A percentile compares a stretch with the other conserved stretches of the same genome.
Conservation (phyloP, 495 filamentous ascomycete genomes). For the Amphirosellinia nigrospora region DNA sequence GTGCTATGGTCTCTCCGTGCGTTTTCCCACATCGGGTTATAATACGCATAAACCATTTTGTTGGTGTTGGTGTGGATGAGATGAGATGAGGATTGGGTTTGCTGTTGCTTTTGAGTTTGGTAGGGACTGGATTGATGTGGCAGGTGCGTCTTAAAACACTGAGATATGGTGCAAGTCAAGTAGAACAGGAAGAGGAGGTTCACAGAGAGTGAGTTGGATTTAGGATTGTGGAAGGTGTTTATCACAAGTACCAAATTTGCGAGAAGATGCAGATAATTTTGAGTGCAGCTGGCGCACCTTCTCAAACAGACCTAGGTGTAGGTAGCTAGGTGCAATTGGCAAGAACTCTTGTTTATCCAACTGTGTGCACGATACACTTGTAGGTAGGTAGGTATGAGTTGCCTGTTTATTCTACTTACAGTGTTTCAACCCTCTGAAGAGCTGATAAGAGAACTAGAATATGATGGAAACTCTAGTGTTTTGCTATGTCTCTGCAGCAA, state of each 20-base stretch:
- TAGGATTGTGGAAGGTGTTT: neutral
- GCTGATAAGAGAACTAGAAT: neutral
- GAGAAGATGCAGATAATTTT: neutral
- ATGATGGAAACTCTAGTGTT: constrained; percentile 9
- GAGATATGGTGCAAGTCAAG: neutral
- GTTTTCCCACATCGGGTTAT: neutral
- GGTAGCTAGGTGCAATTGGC: neutral
- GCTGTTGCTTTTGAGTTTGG: neutral
- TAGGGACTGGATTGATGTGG: neutral
- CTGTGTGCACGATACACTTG: neutral
- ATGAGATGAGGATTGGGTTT: neutral
- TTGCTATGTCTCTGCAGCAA: neutral
- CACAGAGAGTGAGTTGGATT: neutral
- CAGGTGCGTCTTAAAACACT: neutral
- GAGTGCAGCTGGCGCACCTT: neutral
- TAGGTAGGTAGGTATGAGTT: neutral
- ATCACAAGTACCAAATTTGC: neutral
- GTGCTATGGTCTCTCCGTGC: constrained; percentile 10
- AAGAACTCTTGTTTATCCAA: neutral
- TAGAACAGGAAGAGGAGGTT: neutral
- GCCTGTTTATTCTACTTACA: constrained; percentile 3
- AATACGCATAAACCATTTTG: constrained; percentile 15
- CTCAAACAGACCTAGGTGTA: neutral
- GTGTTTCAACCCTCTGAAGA: neutral
- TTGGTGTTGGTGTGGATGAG: neutral